Base-by-base conservation (phyloP, 2,329 filamentous ascomycete species). In the Xylaria sp. region DNA sequence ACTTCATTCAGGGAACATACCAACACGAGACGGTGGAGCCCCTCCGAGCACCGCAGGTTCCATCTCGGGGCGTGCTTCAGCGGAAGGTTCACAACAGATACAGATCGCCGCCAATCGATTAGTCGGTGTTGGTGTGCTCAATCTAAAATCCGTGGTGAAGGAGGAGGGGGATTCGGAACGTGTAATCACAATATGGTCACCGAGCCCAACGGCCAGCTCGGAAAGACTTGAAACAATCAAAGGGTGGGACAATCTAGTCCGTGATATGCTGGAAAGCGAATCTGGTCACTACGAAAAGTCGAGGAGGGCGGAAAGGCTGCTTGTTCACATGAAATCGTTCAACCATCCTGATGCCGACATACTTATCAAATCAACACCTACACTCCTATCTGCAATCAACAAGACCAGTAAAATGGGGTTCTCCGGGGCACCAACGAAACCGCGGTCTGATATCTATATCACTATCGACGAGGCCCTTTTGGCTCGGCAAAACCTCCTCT, bases 381-480 rank as follows among this genome's bases (percentile, higher is more conserved):
- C 95, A 0, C 82, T 97, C 14, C 88, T 99, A 14, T 91, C 97
- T 59, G 90, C 92, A 60, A 88, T 98, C 68, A 86, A 86, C 65
- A 92, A 92, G 78, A 97, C 94, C 0, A 91, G 86, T 75, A 96
- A 96, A 78, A 94, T 98, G 79, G 96, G 94, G 1, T 98, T 99
- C 78, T 93, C 95, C 3, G 94, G 94, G 12, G 94, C 94, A 1
- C 95, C 96, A 0, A 94, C 92, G 0, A 94, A 93, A 77, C 86
- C 92, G 17, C 87, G 97, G 74, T 98, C 94, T 11, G 97, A 99
- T 78, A 98, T 99, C 59, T 99, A 99, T 78, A 81, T 99, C 53
- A 98, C 94, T 0, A 81, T 99, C 56, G 89, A 90, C 66, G 90
- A 93, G 71, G 92, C 93, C 0, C 85, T 90, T n/a, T 83, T 99